A percentile compares a stretch with the other conserved stretches of the same genome.
These are phyloP conservation scores for Myriosclerotinia curreyana DNA, from an alignment of 2,329 filamentous ascomycete genomes.

Conservation along the genomic window DNA sequence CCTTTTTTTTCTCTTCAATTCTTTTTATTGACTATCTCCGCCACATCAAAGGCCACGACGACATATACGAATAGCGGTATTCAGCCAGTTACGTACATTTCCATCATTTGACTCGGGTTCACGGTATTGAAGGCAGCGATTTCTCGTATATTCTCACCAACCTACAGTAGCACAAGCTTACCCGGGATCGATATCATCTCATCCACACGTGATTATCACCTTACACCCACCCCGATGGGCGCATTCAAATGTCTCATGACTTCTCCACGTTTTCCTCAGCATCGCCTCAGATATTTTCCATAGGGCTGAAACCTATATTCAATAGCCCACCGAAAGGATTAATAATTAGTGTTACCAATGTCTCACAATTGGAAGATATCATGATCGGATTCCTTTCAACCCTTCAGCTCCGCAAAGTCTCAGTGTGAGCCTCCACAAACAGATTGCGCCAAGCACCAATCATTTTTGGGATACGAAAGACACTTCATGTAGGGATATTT, in stretches of 20 bases:
- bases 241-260: not conserved
- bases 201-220: not conserved
- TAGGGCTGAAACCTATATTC: slow-evolving; percentile 16
- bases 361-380: not conserved
- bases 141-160: slow-evolving; percentile 1
- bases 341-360: slow-evolving; percentile 5
- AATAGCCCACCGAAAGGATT: not conserved
- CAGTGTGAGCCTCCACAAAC: not conserved
- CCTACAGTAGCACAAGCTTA: not conserved
- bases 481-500: not conserved
- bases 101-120: no score
- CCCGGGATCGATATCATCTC: not conserved
- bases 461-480: not conserved
- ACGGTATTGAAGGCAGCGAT: not conserved
- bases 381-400: slow-evolving; percentile 8
- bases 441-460: not conserved
- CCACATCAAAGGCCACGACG: no score
- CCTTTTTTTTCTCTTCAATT: no score
- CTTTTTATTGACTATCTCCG: no score
- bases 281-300: not conserved
- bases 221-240: not conserved
- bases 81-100: no score
- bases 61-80: no score
- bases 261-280: not conserved
- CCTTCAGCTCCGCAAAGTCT: not conserved